A percentile compares a stretch with the other conserved stretches of the same genome.
These are phyloP conservation scores for Periconia sp. DNA, from an alignment of 2,329 filamentous ascomycete genomes.

Conservation along the genomic window DNA sequence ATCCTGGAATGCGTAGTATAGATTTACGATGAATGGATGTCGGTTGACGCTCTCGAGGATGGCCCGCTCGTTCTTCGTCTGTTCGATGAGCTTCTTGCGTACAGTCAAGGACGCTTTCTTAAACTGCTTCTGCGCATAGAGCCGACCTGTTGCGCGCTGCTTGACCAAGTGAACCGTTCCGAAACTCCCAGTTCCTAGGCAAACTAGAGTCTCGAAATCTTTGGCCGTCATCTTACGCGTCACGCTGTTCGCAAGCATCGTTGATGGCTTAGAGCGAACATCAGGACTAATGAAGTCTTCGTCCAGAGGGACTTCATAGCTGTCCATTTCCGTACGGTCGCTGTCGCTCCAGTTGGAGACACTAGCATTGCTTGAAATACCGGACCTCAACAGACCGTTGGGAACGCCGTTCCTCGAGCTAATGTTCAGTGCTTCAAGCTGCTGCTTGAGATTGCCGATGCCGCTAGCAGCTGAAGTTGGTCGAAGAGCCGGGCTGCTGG, in stretches of 20 bases:
- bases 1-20: slow-evolving; percentile 98
- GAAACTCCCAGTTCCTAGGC: slow-evolving; percentile 93
- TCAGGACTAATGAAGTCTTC: slow-evolving; percentile 78
- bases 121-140: slow-evolving; percentile 98
- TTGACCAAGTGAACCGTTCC: slow-evolving; percentile 93
- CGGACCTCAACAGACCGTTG: slow-evolving; percentile 32
- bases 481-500: slow-evolving; percentile 56
- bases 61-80: slow-evolving; percentile 93
- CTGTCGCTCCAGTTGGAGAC: slow-evolving; percentile 63
- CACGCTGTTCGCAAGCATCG: slow-evolving; percentile 49
- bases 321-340: slow-evolving; percentile 72
- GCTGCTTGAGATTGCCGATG: slow-evolving; percentile 78
- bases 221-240: slow-evolving; percentile 84
- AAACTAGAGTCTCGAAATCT: slow-evolving; percentile 88
- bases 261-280: slow-evolving; percentile 42
- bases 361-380: slow-evolving; percentile 59
- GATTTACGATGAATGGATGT: slow-evolving; percentile 96
- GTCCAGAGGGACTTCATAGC: slow-evolving; percentile 83
- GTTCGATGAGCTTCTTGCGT: slow-evolving; percentile 93
- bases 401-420: slow-evolving; percentile 54
- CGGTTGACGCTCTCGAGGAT: slow-evolving; percentile 95
- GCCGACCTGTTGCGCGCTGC: slow-evolving; percentile 79
- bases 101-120: slow-evolving; percentile 95
- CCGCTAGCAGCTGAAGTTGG: slow-evolving; percentile 61
- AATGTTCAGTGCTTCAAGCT: slow-evolving; percentile 77